These are phyloP conservation scores for Paramecium biaurelia DNA, from an alignment of 73 alveolate genomes.

Conservation along the genomic window DNA sequence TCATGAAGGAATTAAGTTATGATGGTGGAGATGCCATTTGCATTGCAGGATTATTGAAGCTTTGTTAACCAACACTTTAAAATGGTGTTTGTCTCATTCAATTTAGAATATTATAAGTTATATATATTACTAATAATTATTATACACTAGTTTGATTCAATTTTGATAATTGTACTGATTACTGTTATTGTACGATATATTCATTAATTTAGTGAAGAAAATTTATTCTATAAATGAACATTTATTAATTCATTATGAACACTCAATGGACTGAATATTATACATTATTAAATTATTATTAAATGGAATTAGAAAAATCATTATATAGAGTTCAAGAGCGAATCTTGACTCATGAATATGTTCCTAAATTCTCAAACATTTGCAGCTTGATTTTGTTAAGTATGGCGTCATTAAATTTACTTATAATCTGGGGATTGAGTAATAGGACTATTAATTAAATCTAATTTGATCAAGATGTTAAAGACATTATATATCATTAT, in stretches of 20 bases:
- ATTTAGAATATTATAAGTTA: background rate
- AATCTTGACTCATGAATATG: background rate
- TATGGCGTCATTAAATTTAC: background rate
- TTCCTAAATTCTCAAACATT: background rate
- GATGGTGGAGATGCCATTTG: background rate
- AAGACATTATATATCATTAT: background rate
- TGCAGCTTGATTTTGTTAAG: background rate
- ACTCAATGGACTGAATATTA: background rate
- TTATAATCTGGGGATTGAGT: background rate
- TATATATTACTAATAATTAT: background rate
- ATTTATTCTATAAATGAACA: background rate
- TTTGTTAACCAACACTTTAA: background rate
- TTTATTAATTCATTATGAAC: background rate
- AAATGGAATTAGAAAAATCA: constrained; percentile 46
- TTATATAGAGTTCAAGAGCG: constrained; percentile 35
- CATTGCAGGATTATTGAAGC: constrained; percentile 26
- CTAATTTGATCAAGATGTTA: background rate
- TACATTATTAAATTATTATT: background rate
- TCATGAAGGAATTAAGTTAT: background rate
- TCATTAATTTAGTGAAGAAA: background rate
- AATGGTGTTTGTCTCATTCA: constrained; percentile 34
- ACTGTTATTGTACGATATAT: background rate
- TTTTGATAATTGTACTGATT: background rate
- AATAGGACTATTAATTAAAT: background rate
- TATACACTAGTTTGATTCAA: background rate